phyloP scores from a whole-genome alignment of 2,329 filamentous ascomycete species.

The Neospermospora avenae region DNA sequence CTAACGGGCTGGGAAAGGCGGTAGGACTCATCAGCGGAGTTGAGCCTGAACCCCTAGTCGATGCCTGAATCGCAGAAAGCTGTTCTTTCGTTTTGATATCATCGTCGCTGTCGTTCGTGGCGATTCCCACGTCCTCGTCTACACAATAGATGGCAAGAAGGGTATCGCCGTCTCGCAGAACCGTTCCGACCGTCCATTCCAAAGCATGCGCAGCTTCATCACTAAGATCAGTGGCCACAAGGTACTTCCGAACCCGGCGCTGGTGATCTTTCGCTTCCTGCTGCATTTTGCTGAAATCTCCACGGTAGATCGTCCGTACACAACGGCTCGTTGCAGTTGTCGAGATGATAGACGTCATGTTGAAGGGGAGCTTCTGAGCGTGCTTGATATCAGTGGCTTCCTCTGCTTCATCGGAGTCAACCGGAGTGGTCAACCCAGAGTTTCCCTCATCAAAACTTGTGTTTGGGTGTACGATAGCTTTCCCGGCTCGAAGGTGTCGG shows the following conservation, averaged over 20 bases:
- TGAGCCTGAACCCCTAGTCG: constrained; percentile 35
- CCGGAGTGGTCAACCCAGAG: constrained; percentile 53
- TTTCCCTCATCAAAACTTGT: constrained; percentile 70
- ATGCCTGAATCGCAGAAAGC: constrained; percentile 65
- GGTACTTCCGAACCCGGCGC: constrained; percentile 78
- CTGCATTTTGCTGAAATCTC: constrained; percentile 75
- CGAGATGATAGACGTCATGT: constrained; percentile 74
- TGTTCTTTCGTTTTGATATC: constrained; percentile 75
- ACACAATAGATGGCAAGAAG: constrained; percentile 90
- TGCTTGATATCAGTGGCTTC: constrained; percentile 81
- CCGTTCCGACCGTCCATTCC: constrained; percentile 96
- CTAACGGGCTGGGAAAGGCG: constrained; percentile 23
- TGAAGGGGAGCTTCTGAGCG: constrained; percentile 80
- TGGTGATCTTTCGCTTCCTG: constrained; percentile 76
- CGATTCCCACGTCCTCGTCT: constrained; percentile 76
- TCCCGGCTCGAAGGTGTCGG: constrained; percentile 46
- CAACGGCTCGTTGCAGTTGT: constrained; percentile 75
- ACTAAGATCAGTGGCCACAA: constrained; percentile 94
- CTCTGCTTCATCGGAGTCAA: constrained; percentile 83
- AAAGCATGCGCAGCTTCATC: constrained; percentile 92
- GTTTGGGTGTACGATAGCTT: constrained; percentile 68
- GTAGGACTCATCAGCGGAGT: constrained; percentile 25
- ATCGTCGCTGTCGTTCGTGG: constrained; percentile 43
- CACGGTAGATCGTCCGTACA: constrained; percentile 85
- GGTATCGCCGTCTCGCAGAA: constrained; percentile 90